A percentile compares a stretch with the other conserved stretches of the same genome.
These are phyloP conservation scores for Pseudotulostoma volvatum DNA, from an alignment of 495 filamentous ascomycete species.

Conservation along the genomic window DNA sequence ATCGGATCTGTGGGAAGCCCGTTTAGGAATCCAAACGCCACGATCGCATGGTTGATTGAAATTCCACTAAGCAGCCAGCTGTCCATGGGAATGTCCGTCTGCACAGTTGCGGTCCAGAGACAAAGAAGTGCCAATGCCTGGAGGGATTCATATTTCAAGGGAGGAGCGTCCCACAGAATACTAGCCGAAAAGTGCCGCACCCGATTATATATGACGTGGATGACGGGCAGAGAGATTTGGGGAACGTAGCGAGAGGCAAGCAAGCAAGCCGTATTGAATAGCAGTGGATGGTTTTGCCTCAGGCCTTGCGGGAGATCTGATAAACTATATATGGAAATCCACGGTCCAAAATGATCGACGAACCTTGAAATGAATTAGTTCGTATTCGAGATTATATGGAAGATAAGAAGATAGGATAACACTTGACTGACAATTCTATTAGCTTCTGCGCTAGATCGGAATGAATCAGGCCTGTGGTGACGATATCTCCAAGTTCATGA, in stretches of 20 bases:
- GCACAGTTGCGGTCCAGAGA: constrained; percentile 21
- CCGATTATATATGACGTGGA: constrained; percentile 21
- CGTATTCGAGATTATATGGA: too few relatives aligned
- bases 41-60: constrained; percentile 25
- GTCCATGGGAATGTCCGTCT: constrained; percentile 23
- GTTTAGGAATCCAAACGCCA: constrained; percentile 20
- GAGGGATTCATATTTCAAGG: constrained; percentile 20
- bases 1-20: constrained; percentile 10
- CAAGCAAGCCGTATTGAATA: constrained; percentile 25
- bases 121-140: constrained; percentile 24
- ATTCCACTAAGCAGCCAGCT: constrained; percentile 29
- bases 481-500: constrained; percentile 15
- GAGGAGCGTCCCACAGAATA: constrained; percentile 19
- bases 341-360: constrained; percentile 22
- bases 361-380: constrained; percentile 15
- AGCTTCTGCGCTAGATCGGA: constrained; percentile 21
- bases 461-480: constrained; percentile 21
- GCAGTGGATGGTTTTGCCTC: constrained; percentile 17
- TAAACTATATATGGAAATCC: constrained; percentile 20
- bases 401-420: not conserved
- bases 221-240: constrained; percentile 15
- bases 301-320: constrained; percentile 13
- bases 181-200: constrained; percentile 21
- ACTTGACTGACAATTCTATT: constrained; percentile 18
- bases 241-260: constrained; percentile 26